Percentiles rank a stretch among this genome's conserved stretches.
These are phyloP conservation scores for Mycena albidolilacea DNA, from an alignment of 768 basidiomycete genomes.

Conservation along the genomic window DNA sequence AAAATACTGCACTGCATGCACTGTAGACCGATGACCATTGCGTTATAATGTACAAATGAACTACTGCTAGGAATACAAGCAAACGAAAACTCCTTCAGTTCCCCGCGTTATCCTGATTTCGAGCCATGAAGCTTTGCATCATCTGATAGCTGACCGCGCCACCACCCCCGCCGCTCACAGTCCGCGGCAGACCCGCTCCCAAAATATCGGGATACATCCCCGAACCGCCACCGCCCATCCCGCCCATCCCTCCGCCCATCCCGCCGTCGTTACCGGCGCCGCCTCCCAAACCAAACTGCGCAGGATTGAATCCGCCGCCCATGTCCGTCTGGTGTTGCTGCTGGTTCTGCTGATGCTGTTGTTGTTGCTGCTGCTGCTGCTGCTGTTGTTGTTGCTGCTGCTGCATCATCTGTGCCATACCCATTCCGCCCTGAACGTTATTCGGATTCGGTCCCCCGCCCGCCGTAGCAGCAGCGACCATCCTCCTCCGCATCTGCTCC, in stretches of 20 bases:
- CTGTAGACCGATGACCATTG: not conserved
- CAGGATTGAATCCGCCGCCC: slow-evolving; percentile 32
- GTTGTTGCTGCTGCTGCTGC: slow-evolving; percentile 10
- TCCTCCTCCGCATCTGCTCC: slow-evolving; percentile 20
- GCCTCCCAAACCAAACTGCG: slow-evolving; percentile 26
- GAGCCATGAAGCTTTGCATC: slow-evolving; percentile 60
- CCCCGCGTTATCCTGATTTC: slow-evolving; percentile 46
- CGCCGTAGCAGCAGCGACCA: slow-evolving; percentile 31
- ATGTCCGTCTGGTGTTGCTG: slow-evolving; percentile 33
- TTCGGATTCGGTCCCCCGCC: slow-evolving; percentile 37
- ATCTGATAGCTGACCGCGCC: slow-evolving; percentile 56
- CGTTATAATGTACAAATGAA: slow-evolving; percentile 32
- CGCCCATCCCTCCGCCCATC: slow-evolving; percentile 9
- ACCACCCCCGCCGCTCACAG: slow-evolving; percentile 36
- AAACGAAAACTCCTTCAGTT: not conserved
- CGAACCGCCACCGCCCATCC: slow-evolving; percentile 20
- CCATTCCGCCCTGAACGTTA: slow-evolving; percentile 22
- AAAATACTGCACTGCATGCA: not conserved
- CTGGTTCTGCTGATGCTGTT: slow-evolving; percentile 38
- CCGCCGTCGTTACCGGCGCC: slow-evolving; percentile 12
- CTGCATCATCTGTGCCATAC: slow-evolving; percentile 40
- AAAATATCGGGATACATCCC: slow-evolving; percentile 41
- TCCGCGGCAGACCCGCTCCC: slow-evolving; percentile 39
- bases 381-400: slow-evolving; percentile 35
- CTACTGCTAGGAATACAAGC: slow-evolving; percentile 29